Conservation (phyloP, 495 filamentous ascomycete species). For the Xylaria venustula region DNA sequence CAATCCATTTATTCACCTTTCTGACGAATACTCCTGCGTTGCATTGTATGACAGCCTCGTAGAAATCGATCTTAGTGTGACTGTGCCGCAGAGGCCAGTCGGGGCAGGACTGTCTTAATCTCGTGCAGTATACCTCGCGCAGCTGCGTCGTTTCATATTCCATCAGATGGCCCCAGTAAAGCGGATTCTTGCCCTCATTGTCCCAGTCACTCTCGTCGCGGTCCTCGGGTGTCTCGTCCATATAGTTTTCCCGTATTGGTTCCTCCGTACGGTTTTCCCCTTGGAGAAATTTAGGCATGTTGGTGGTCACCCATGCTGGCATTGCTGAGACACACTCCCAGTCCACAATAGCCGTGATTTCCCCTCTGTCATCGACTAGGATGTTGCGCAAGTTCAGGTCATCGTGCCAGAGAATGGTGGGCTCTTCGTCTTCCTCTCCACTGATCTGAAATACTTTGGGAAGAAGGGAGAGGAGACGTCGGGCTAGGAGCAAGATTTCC, state of each 20-base stretch:
- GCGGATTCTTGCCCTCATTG: conserved; percentile 35
- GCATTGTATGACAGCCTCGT: not conserved
- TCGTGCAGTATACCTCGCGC: conserved; percentile 28
- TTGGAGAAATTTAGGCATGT: conserved; percentile 45
- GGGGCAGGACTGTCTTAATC: conserved; percentile 24
- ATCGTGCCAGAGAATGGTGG: conserved; percentile 45
- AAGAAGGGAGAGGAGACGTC: not conserved
- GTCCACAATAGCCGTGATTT: conserved; percentile 46
- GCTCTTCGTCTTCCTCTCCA: conserved; percentile 25
- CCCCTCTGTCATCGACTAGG: conserved; percentile 41
- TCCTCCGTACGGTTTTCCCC: conserved; percentile 18
- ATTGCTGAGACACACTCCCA: conserved; percentile 52
- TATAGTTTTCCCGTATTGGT: conserved; percentile 14
- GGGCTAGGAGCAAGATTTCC: conserved; percentile 5
- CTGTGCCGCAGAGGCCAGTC: conserved; percentile 13
- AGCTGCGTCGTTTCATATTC: conserved; percentile 38
- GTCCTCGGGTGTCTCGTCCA: not conserved
- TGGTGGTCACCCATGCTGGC: conserved; percentile 45
- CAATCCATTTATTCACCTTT: not conserved
- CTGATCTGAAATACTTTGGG: conserved; percentile 11
- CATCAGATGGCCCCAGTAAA: conserved; percentile 39
- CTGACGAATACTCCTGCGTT: not conserved
- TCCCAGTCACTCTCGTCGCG: conserved; percentile 25
- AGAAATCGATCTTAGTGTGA: not conserved
- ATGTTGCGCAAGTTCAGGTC: conserved; percentile 50